Evolutionary conservation across 768 basidiomycete species (phyloP), one percentile per base, ranked within the genome.

Genomic region (Agrocybe praecox): DNA sequence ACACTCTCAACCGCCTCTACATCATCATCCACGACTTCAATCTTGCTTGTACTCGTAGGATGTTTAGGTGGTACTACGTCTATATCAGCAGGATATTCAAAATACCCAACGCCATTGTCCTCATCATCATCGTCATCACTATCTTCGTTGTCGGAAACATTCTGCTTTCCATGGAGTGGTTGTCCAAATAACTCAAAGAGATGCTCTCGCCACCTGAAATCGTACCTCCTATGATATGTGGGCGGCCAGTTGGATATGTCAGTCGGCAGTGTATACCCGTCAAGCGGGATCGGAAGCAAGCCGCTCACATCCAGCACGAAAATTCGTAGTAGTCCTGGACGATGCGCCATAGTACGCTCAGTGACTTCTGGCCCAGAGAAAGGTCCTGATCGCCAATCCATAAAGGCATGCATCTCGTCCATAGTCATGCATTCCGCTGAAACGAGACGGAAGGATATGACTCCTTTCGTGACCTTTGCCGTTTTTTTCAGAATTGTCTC

Each of bases 241-340:
- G 52, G 18, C 19, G 62, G 58, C 62, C 58, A 62, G 32, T 57
- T 59, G 24, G 52, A 54, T 36, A 59, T 59, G 36, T 62, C 62
- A 21, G 58, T 62, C 1, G 62, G 62, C 5, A 62, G 49, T 1
- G 58, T 62, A 24, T 59, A 59, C 14, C 62, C 62, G 21, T 59
- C 58, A 19, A 62, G 55, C 18, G 58, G 62, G 6, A 42, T 26
- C 0, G 62, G 62, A 8, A 62, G 49, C 17, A 57, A n/a, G n/a
- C 58, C 58, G 49, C 61, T 62, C 7, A 52, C 45, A 23, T 62
- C 62, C 42, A 57, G 22, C 6, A 62, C 53, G 51, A 57, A 62
- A 2, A 62, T 46, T 17, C 62, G 55, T 9, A 62, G 55, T n/a
- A 62, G 42, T 14, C 58, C 58, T 4, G 62, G 62, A 18, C 62